Percentiles rank a stretch among this genome's conserved stretches.
Conservation (phyloP, 768 basidiomycete species). For the Auriscalpium microsporum region DNA sequence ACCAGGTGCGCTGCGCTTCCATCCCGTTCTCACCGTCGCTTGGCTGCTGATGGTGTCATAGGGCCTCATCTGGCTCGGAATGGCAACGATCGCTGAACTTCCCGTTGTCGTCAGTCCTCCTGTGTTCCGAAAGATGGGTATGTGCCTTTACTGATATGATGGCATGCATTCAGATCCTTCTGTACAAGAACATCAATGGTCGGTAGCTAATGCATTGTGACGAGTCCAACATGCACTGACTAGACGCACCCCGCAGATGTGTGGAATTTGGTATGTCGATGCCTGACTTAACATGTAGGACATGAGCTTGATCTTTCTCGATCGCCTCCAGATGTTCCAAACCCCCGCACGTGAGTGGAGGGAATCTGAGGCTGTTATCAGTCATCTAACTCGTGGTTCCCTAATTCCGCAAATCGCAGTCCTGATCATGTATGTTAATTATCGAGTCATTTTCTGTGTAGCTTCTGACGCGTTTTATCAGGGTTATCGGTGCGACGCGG, state of each 20-base stretch:
- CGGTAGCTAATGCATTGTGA: not conserved
- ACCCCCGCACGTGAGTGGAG: not conserved
- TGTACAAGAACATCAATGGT: not conserved
- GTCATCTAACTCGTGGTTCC: too few relatives aligned
- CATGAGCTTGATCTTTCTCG: not conserved
- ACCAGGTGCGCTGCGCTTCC: not conserved
- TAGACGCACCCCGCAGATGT: not conserved
- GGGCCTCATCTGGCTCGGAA: not conserved
- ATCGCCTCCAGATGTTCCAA: not conserved
- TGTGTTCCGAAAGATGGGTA: not conserved
- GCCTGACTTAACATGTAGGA: not conserved
- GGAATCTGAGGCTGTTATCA: not conserved
- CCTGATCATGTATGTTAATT: not conserved
- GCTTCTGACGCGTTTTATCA: not conserved
- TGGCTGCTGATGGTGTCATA: not conserved
- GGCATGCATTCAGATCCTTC: not conserved
- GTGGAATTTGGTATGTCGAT: not conserved
- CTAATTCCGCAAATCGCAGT: not conserved
- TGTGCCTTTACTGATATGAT: not conserved
- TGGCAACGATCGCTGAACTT: not conserved
- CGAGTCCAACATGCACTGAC: too few relatives aligned
- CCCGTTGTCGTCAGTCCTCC: not conserved
- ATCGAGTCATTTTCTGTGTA: not conserved
- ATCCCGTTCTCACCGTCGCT: too few relatives aligned
- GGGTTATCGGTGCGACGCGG: not conserved